These are phyloP conservation scores for Tylopilus sp. DNA, from an alignment of 1,284 basidiomycete species.

Conservation along the genomic window DNA sequence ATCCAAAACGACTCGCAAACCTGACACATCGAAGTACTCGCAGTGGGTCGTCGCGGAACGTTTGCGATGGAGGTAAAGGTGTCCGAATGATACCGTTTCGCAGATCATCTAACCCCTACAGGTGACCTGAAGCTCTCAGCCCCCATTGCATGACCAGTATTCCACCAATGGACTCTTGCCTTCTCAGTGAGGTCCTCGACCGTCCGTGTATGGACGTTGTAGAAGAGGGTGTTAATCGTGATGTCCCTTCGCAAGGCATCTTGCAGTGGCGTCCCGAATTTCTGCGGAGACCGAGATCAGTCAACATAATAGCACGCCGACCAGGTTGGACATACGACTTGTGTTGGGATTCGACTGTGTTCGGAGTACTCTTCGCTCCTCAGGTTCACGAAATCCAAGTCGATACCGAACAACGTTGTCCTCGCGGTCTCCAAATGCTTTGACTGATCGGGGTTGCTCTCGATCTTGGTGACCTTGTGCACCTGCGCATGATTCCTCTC, in stretches of 20 bases:
- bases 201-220: conserved; percentile 86
- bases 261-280: conserved; percentile 89
- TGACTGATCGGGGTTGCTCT: conserved; percentile 94
- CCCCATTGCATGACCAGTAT: not conserved
- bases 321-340: conserved; percentile 56
- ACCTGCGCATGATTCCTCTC: conserved; percentile 45
- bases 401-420: conserved; percentile 79
- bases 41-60: conserved; percentile 93
- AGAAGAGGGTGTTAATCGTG: conserved; percentile 96
- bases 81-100: conserved; percentile 82
- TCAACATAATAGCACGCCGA: not conserved
- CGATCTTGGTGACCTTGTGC: conserved; percentile 75
- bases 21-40: conserved; percentile 88
- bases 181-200: conserved; percentile 90
- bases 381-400: conserved; percentile 94
- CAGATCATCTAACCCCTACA: conserved; percentile 81
- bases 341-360: conserved; percentile 84
- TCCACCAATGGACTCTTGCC: conserved; percentile 39
- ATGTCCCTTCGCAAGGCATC: conserved; percentile 91
- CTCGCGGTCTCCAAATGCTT: conserved; percentile 98
- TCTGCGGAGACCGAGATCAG: conserved; percentile 43
- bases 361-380: conserved; percentile 90
- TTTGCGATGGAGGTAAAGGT: conserved; percentile 82
- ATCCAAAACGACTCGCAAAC: conserved; percentile 89
- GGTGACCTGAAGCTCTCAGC: conserved; percentile 2